A percentile compares a stretch with the other conserved stretches of the same genome.
Evolutionary conservation across 352 stramenopile genomes (phyloP).

Genomic region (Pilasporangium apinafurcum): DNA sequence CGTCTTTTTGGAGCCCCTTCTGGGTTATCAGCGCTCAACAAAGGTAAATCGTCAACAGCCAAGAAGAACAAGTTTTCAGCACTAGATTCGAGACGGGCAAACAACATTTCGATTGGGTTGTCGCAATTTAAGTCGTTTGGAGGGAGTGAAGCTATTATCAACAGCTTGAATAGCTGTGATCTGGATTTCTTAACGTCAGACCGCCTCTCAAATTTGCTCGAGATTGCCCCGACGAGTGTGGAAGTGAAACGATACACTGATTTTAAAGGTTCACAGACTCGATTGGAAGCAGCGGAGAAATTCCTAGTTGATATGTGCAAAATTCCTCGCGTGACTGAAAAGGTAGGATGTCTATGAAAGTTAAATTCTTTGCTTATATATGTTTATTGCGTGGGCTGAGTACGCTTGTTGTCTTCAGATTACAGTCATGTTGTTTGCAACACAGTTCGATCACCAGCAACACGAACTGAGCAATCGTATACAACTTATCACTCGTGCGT

Average conservation of each 20-base stretch:
- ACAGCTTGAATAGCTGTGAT: constrained; percentile 38
- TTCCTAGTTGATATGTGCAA: constrained; percentile 74
- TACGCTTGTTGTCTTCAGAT: constrained; percentile 28
- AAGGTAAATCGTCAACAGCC: constrained; percentile 8
- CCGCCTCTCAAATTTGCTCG: constrained; percentile 44
- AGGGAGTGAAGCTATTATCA: constrained; percentile 38
- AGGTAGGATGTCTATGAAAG: constrained; percentile 33
- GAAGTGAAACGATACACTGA: constrained; percentile 69
- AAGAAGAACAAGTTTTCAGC: constrained; percentile 44
- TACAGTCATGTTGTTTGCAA: constrained; percentile 54
- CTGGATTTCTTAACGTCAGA: constrained; percentile 59
- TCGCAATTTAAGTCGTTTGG: constrained; percentile 67
- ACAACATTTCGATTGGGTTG: constrained; percentile 78
- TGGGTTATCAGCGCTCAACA: background rate
- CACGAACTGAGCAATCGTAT: constrained; percentile 40
- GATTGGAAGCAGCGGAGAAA: constrained; percentile 45
- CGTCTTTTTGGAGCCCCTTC: constrained; percentile 41
- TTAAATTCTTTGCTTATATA: background rate
- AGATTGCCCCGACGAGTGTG: constrained; percentile 59
- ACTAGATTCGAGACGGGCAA: constrained; percentile 64
- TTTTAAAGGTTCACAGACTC: constrained; percentile 43
- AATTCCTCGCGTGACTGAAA: constrained; percentile 61
- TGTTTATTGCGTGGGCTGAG: background rate
- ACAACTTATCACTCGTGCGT: constrained; percentile 43
- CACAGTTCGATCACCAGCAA: constrained; percentile 59